phyloP scores from a whole-genome alignment of 441 rosid genomes.

The Croton setiger region DNA sequence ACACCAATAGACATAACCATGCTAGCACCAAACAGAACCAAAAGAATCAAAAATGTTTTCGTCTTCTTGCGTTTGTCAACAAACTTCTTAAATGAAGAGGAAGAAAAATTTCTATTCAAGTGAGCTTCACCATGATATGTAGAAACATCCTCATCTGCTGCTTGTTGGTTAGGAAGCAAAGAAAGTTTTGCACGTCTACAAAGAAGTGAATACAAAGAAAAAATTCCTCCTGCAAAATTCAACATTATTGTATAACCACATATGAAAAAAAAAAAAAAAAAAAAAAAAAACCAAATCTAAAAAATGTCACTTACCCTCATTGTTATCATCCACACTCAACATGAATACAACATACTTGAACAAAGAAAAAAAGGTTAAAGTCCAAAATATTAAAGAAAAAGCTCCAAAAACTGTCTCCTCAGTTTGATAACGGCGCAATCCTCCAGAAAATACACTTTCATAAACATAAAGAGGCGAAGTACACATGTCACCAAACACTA shows the following conservation, averaged over 20 bases:
- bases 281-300: neutral
- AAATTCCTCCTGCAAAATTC: conserved; percentile 66
- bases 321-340: conserved; percentile 66
- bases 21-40: conserved; percentile 67
- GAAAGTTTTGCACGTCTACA: conserved; percentile 73
- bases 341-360: conserved; percentile 60
- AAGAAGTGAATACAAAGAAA: conserved; percentile 77
- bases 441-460: conserved; percentile 67
- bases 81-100: conserved; percentile 50
- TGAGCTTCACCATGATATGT: conserved; percentile 52
- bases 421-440: conserved; percentile 43
- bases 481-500: conserved; percentile 68
- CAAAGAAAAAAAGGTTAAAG: conserved; percentile 70
- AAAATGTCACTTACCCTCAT: conserved; percentile 73
- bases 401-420: conserved; percentile 78
- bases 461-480: conserved; percentile 87
- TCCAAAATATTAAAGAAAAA: conserved; percentile 83
- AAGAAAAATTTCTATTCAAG: conserved; percentile 36
- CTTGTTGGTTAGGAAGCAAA: conserved; percentile 88
- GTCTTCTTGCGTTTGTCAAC: conserved; percentile 58
- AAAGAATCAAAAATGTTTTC: conserved; percentile 62
- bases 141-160: conserved; percentile 90
- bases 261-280: neutral
- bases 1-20: conserved; percentile 57
- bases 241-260: conserved; percentile 10